Evolutionary conservation across 345 rosid genomes (phyloP), one percentile per base, ranked within the genome.

Genomic region (Lumnitzera littorea): DNA sequence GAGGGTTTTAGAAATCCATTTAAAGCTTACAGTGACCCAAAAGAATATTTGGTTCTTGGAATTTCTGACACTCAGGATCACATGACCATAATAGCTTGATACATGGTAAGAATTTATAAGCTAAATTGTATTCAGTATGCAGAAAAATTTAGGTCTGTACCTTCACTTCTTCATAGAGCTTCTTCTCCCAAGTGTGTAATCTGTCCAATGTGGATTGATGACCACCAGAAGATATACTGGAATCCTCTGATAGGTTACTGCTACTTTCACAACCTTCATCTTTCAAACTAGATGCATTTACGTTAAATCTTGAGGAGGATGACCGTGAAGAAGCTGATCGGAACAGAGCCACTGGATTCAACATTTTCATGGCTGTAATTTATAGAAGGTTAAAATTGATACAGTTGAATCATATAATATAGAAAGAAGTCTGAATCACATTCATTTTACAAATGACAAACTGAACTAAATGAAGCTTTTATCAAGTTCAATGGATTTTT

Each of bases 171-270:
- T 86, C 85, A 2, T 86, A 95, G 61, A 91, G 99, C 75, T 91
- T 95, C 82, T 95, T 95, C 80, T 86, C 99, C 99, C 97, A 88
- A 17, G 83, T 86, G 58, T 82, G 88, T 67, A 95, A 78, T 58
- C 84, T 70, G 71, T 91, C 96, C 76, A 91, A 58, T 46, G 95
- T 88, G 16, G 96, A 86, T 61, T 88, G 96, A 76, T 84, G 97
- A 67, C 96, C 80, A 58, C 88, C 84, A 1, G 73, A 80, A 67
- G 70, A 62, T 80, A 74, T 74, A 83, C 67, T 75, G 65, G 77
- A 77, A 62, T 83, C 84, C 29, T 84, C 94, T 2, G 84, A 84
- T 58, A 84, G 58, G 68, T 82, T 86, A 64, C 79, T 76, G 46
- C 67, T 74, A 76, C 89, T 82, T 68, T 86, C 86, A 46, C 70